Conservation (phyloP, 1,139 yeast genomes). For the Sugiyamaella pinicola region DNA sequence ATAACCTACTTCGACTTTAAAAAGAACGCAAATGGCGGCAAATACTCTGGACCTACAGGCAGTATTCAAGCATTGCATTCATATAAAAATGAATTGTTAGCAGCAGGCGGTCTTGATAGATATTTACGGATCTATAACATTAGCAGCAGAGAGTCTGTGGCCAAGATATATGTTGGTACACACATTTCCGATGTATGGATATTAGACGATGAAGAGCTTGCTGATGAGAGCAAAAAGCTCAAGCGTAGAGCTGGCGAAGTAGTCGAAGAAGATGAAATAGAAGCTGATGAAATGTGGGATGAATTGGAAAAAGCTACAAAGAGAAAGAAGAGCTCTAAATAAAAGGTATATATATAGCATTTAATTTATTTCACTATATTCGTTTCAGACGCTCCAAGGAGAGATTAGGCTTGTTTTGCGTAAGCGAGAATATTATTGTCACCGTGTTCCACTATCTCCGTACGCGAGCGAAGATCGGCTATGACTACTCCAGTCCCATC, state of each 20-base stretch:
- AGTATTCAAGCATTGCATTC: constrained; percentile 33
- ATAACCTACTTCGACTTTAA: constrained; percentile 30
- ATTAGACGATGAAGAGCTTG: constrained; percentile 38
- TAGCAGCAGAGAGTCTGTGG: constrained; percentile 57
- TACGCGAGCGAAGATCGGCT: too few species aligned
- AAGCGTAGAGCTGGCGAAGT: constrained; percentile 19
- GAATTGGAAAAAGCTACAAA: constrained; percentile 35
- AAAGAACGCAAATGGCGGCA: constrained; percentile 28
- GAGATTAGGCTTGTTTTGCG: too few species aligned
- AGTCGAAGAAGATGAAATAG: constrained; percentile 30
- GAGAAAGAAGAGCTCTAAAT: constrained; percentile 42
- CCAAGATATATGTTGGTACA: constrained; percentile 74
- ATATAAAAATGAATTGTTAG: constrained; percentile 37
- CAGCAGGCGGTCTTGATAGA: constrained; percentile 84
- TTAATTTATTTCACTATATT: constrained; percentile 8
- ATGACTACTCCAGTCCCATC: constrained; percentile 20
- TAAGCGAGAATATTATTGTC: too few species aligned
- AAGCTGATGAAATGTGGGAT: constrained; percentile 41
- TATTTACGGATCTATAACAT: constrained; percentile 76
- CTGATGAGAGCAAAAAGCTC: constrained; percentile 29
- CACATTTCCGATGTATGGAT: constrained; percentile 63
- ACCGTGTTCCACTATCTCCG: too few species aligned
- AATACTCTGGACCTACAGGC: constrained; percentile 38
- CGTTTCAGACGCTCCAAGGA: too few species aligned
- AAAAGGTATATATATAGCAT: not conserved